Base-by-base conservation (phyloP, 768 basidiomycete genomes). In the Calocera viscosa region DNA sequence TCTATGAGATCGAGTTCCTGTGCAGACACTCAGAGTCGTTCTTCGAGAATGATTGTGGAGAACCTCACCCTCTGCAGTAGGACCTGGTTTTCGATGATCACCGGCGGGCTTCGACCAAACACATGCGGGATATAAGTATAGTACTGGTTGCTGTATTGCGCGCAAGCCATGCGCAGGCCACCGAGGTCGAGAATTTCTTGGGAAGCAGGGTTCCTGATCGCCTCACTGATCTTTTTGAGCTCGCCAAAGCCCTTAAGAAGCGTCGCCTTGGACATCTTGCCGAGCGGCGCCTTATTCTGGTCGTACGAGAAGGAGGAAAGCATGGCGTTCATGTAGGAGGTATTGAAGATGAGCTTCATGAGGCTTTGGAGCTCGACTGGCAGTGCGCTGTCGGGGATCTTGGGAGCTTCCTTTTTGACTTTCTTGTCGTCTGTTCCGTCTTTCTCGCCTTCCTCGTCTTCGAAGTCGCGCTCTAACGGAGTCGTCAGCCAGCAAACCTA, bases 271-370 rank as follows among this genome's bases (percentile, higher is more conserved):
- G 84, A 79, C 19, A 86, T 77, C 76, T 86, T 86, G 80, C 84
- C 85, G 19, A 86, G 80, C 17, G 85, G 85, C 26, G 86, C 24
- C 39, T 86, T 86, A 70, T 81, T 81, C 2, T 84, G 85, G 71
- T 86, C 85, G 68, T 86, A 86, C 69, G 86, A 85, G 83, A 86
- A 84, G 3, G 82, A 82, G 17, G 82, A 81, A 71, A 86, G 73
- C 47, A 80, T 78, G 0, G 82, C 83, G 63, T 82, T 79, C 26
- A 85, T 82, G 67, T 67, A 80, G 82, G 76, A 82, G 81, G 7
- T 65, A 41, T 71, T 70, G 68, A 71, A 70, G 49, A 71, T 71
- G 32, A 70, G 66, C 35, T 67, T 67, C 38, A 67, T 65, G 22
- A 70, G 53, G 40, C 32, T 49, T 66, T 70, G 72, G 3, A 85